These are phyloP conservation scores for Arthrinium phaeospermum DNA, from an alignment of 2,329 filamentous ascomycete genomes.

Conservation along the genomic window DNA sequence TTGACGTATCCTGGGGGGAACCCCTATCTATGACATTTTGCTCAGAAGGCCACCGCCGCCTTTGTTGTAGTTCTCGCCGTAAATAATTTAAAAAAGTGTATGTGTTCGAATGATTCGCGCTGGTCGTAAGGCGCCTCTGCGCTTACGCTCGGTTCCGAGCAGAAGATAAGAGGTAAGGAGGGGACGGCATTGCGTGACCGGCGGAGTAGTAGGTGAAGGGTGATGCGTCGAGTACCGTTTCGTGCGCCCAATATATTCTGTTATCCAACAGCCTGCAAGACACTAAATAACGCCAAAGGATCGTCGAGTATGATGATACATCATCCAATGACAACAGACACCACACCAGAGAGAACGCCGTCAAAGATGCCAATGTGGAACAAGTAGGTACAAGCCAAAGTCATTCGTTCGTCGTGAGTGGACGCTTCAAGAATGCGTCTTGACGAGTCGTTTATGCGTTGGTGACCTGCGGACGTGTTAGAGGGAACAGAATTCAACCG, in stretches of 20 bases:
- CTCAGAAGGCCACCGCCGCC: slow-evolving; percentile 9
- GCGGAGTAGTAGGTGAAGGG: slow-evolving; percentile 17
- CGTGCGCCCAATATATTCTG: slow-evolving; percentile 15
- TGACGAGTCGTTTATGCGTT: slow-evolving; percentile 36
- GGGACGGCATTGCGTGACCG: slow-evolving; percentile 34
- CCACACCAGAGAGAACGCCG: slow-evolving; percentile 41
- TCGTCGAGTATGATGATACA: slow-evolving; percentile 35
- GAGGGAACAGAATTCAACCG: slow-evolving; percentile 19
- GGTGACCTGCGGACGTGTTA: slow-evolving; percentile 36
- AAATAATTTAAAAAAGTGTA: slow-evolving; percentile 16
- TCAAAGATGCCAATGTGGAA: slow-evolving; percentile 39
- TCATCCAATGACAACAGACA: slow-evolving; percentile 39
- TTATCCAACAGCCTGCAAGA: slow-evolving; percentile 32
- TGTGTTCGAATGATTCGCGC: slow-evolving; percentile 12
- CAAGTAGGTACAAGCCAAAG: slow-evolving; percentile 38
- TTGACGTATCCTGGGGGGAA: neutral
- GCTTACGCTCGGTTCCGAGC: slow-evolving; percentile 13
- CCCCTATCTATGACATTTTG: slow-evolving; percentile 16
- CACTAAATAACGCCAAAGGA: slow-evolving; percentile 40
- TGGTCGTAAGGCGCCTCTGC: slow-evolving; percentile 17
- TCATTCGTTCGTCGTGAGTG: slow-evolving; percentile 42
- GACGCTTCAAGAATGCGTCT: slow-evolving; percentile 29
- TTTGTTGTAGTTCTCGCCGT: slow-evolving; percentile 6
- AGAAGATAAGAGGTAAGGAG: slow-evolving; percentile 34
- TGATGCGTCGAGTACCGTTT: slow-evolving; percentile 19